Conservation (phyloP, 495 filamentous ascomycete species). For the Hypoxylon rickii region DNA sequence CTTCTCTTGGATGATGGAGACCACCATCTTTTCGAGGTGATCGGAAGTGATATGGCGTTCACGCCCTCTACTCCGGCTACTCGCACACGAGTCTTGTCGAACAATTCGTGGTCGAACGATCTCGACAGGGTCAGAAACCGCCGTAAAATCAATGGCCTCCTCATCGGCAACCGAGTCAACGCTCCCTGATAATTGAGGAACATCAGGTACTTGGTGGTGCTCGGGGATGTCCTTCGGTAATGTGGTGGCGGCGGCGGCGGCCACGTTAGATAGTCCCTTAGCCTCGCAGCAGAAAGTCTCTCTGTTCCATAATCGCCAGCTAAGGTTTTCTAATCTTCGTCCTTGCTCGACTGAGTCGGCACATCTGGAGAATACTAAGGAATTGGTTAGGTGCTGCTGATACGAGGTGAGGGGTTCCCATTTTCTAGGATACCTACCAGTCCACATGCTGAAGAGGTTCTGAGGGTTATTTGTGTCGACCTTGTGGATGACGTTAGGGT, state of each 20-base stretch:
- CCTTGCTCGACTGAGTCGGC: constrained; percentile 94
- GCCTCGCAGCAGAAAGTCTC: constrained; percentile 93
- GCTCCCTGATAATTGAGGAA: constrained; percentile 89
- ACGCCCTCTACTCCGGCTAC: constrained; percentile 66
- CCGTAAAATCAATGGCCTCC: constrained; percentile 70
- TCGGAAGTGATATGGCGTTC: constrained; percentile 91
- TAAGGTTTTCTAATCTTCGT: constrained; percentile 88
- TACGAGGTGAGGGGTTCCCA: not conserved
- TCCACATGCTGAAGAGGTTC: constrained; percentile 97
- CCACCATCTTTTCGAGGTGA: constrained; percentile 87
- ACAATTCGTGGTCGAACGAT: constrained; percentile 62
- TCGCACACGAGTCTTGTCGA: constrained; percentile 59
- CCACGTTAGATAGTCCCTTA: constrained; percentile 40
- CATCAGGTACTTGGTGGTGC: constrained; percentile 50
- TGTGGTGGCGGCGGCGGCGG: constrained; percentile 43
- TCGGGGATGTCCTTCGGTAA: constrained; percentile 54
- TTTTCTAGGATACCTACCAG: constrained; percentile 65
- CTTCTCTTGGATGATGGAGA: constrained; percentile 80
- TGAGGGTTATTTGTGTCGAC: constrained; percentile 91
- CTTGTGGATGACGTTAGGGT: constrained; percentile 86
- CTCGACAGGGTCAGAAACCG: constrained; percentile 60
- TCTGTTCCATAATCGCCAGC: constrained; percentile 93
- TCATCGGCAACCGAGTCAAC: constrained; percentile 83
- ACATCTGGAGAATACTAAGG: constrained; percentile 88
- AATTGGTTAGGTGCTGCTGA: constrained; percentile 25